Evolutionary conservation across 768 basidiomycete genomes (phyloP).

Genomic region (Boletus subcaerulescens): DNA sequence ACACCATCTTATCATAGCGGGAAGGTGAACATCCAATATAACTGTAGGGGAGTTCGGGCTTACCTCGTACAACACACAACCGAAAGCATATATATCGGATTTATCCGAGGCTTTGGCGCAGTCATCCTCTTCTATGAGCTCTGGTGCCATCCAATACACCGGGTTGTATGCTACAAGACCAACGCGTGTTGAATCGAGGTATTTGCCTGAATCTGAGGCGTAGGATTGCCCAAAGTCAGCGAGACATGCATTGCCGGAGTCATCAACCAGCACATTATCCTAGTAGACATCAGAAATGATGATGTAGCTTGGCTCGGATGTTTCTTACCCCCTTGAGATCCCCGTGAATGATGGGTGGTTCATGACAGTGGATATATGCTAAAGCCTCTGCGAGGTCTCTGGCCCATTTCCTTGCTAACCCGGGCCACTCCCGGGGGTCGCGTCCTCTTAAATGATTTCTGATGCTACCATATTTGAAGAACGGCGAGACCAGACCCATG

Average conservation of each 20-base stretch:
- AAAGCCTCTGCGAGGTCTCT: constrained; percentile 21
- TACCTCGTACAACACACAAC: constrained; percentile 32
- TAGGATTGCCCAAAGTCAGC: constrained; percentile 29
- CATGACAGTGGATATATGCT: constrained; percentile 21
- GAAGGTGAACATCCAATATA: background rate
- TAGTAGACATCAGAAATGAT: constrained; percentile 4
- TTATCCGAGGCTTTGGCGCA: constrained; percentile 5
- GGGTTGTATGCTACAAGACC: constrained; percentile 9
- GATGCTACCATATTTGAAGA: constrained; percentile 22
- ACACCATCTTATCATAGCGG: constrained; percentile 14
- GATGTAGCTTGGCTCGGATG: background rate
- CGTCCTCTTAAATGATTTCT: background rate
- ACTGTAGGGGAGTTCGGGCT: background rate
- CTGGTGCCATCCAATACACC: constrained; percentile 28
- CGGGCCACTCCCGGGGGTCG: background rate
- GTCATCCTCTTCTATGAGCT: constrained; percentile 12
- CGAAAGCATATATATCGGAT: constrained; percentile 28
- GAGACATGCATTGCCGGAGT: constrained; percentile 13
- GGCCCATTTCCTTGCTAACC: constrained; percentile 7
- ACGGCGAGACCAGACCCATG: constrained; percentile 25
- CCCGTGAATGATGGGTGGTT: constrained; percentile 37
- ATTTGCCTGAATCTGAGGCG: constrained; percentile 21
- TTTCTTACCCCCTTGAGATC: constrained; percentile 38
- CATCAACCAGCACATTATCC: constrained; percentile 26
- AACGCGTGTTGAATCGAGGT: constrained; percentile 24